phyloP scores from a whole-genome alignment of 139 green algal genomes.

The Chara braunii region DNA sequence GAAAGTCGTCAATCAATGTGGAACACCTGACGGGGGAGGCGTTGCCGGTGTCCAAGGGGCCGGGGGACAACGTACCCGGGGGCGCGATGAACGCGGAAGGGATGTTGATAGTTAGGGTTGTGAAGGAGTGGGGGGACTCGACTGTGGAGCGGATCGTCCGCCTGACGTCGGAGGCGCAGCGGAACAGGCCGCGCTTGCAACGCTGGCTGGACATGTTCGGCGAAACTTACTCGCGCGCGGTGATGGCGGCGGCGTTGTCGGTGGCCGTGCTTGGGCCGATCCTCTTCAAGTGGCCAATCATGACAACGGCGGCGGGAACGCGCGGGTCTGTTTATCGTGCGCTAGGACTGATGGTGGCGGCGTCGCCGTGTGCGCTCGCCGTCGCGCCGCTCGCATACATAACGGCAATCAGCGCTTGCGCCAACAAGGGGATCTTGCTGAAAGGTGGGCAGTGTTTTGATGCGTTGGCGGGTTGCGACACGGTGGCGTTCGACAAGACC shows the following conservation, averaged over 20 bases:
- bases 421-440: constrained; percentile 31
- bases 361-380: constrained; percentile 48
- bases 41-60: constrained; percentile 19
- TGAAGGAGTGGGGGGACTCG: constrained; percentile 32
- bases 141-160: constrained; percentile 43
- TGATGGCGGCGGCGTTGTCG: constrained; percentile 24
- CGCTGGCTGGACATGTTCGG: constrained; percentile 44
- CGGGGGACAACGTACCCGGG: constrained; percentile 44
- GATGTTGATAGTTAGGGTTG: constrained; percentile 32
- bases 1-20: constrained; percentile 29
- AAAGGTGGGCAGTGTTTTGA: constrained; percentile 39
- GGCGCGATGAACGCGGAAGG: constrained; percentile 44
- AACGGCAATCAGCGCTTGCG: constrained; percentile 40
- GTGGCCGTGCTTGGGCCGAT: constrained; percentile 39
- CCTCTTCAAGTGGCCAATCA: constrained; percentile 37
- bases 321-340: constrained; percentile 46
- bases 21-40: constrained; percentile 53
- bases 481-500: constrained; percentile 49
- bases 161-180: constrained; percentile 39
- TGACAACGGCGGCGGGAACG: background rate
- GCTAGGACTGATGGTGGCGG: constrained; percentile 47
- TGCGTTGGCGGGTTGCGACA: constrained; percentile 34
- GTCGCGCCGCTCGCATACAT: constrained; percentile 49
- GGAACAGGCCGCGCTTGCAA: constrained; percentile 29
- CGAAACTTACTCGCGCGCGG: constrained; percentile 39